Conservation (phyloP, 441 rosid species). For the Pelargonium cotyledonis region DNA sequence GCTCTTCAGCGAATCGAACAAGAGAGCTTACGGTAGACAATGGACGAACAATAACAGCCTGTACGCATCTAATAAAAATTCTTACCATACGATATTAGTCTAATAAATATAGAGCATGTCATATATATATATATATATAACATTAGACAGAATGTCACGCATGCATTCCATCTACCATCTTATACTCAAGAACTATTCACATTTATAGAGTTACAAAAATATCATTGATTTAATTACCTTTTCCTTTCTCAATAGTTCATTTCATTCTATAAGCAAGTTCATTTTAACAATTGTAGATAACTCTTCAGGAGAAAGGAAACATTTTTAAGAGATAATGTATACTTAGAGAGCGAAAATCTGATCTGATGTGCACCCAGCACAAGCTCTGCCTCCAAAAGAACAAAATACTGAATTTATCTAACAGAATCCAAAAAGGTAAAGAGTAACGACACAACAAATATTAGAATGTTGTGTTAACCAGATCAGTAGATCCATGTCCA, state of each 20-base stretch:
- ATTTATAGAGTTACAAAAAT: neutral
- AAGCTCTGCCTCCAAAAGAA: neutral
- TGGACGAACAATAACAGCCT: conserved; percentile 97
- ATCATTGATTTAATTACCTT: neutral
- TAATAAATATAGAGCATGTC: conserved; percentile 17
- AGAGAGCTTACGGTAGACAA: conserved; percentile 82
- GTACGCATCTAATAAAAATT: conserved; percentile 86
- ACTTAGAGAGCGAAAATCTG: neutral
- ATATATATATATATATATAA: neutral
- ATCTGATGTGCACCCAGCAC: neutral
- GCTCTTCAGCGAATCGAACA: conserved; percentile 98
- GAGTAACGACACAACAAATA: neutral
- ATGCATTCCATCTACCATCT: neutral
- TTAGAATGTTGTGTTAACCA: neutral
- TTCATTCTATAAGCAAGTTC: neutral
- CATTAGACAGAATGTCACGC: conserved; percentile 5
- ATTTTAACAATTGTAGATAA: neutral
- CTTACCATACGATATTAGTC: conserved; percentile 55
- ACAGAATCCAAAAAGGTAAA: neutral
- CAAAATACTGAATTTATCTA: neutral
- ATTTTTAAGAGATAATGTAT: neutral
- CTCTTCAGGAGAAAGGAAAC: neutral
- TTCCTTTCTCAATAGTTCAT: neutral
- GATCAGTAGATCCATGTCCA: neutral
- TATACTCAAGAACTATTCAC: neutral